Evolutionary conservation across 2,329 filamentous ascomycete genomes (phyloP), one percentile per base, ranked within the genome.

Genomic region (Cercospora sp.): DNA sequence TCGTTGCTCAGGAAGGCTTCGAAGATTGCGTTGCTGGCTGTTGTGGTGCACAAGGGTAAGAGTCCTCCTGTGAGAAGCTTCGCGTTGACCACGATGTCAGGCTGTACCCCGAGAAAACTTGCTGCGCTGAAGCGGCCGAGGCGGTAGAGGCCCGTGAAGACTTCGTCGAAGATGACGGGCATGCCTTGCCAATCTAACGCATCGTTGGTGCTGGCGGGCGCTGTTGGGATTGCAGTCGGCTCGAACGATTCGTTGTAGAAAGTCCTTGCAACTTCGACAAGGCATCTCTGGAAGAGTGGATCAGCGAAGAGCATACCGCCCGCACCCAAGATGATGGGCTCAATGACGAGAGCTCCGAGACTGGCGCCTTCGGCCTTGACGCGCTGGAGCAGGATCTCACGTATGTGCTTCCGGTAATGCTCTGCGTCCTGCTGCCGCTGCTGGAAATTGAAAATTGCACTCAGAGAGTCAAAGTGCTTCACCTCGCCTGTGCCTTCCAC

Each of bases 251-350:
- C 20, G 30, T 40, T 26, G 45, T 71, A 69, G 60, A 73, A 70
- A 18, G 70, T 70, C 42, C 92, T 89, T 60, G 93, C 86, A 0
- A 90, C 85, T 20, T 88, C 84, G 66, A 91, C 87, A 9, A 96
- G 85, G 1, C 86, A 86, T 20, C 87, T 85, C 76, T 96, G 92
- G 82, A 94, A 96, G 1, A 95, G 85, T 0, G 92, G 92, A 72
- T 96, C 92, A 85, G 89, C 90, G 71, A 96, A 88, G 1, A 91
- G 81, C 92, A 96, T 96, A 55, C 92, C 92, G 0, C 92, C 92
- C 0, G 92, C 92, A 16, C 92, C 92, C 1, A 96, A 84, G 6
- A 96, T 84, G 8, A 96, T 83, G 0, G 92, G 92, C 75, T 96
- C 93, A 78, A 96, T 86, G 55, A 96, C 88, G 10, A 96, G 79